phyloP scores from a whole-genome alignment of 805 yeast genomes.

The Lipomyces starkeyi region DNA sequence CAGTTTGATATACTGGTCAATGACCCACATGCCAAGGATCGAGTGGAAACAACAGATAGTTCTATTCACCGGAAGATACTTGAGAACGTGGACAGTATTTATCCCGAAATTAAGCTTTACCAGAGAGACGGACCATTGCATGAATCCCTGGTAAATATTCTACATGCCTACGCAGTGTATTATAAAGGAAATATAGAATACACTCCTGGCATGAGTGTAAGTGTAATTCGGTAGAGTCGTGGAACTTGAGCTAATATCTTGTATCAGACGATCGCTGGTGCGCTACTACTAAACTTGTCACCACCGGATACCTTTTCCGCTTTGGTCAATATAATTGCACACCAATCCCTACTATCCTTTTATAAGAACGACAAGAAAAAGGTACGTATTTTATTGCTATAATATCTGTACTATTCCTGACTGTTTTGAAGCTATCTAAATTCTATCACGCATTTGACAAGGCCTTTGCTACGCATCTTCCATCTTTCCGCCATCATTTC shows the following conservation, averaged over 20 bases:
- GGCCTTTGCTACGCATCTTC: constrained; percentile 53
- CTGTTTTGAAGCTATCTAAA: constrained; percentile 42
- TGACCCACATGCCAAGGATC: constrained; percentile 4
- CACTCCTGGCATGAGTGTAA: constrained; percentile 46
- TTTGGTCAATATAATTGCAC: constrained; percentile 50
- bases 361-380: constrained; percentile 44
- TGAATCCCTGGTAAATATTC: constrained; percentile 46
- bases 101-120: constrained; percentile 51
- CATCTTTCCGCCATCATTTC: constrained; percentile 59
- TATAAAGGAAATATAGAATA: constrained; percentile 42
- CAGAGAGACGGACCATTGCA: constrained; percentile 47
- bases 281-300: constrained; percentile 50
- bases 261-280: constrained; percentile 47
- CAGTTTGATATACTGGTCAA: constrained; percentile 6
- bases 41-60: constrained; percentile 19
- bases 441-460: constrained; percentile 56
- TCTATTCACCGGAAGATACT: constrained; percentile 18
- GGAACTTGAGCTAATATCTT: not conserved
- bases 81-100: constrained; percentile 43
- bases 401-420: not conserved
- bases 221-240: not conserved
- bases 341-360: constrained; percentile 47
- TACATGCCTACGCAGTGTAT: constrained; percentile 46
- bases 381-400: not conserved
- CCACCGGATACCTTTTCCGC: constrained; percentile 51